Evolutionary conservation across 768 basidiomycete genomes (phyloP).

Genomic region (Lactarius tabidus): DNA sequence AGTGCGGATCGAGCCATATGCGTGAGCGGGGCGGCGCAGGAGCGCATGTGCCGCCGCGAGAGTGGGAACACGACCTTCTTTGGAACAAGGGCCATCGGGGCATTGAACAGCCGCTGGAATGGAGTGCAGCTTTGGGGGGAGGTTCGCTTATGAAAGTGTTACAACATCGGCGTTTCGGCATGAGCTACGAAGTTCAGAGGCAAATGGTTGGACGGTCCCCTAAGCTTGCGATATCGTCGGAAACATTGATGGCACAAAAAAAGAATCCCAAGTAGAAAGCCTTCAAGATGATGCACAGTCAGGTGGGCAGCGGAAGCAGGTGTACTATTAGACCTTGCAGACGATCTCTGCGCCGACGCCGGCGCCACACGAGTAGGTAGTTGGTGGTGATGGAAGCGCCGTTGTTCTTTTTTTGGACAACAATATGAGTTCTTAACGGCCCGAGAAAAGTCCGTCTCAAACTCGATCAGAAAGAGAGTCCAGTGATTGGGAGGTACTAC

Average conservation of each 20-base stretch:
- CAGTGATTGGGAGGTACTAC: not conserved
- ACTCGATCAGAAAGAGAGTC: conserved; percentile 3
- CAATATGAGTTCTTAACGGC: not conserved
- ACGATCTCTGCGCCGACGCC: not conserved
- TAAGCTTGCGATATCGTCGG: conserved; percentile 16
- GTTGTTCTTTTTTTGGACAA: not conserved
- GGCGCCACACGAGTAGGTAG: conserved; percentile 14
- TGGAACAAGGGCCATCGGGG: not conserved
- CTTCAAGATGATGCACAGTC: not conserved
- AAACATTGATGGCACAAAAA: conserved; percentile 2
- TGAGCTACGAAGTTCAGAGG: not conserved
- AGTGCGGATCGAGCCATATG: conserved; percentile 6
- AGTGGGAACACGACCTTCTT: not conserved
- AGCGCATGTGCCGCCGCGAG: not conserved
- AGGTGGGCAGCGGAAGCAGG: not conserved
- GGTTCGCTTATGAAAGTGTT: not conserved
- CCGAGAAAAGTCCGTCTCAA: conserved; percentile 16
- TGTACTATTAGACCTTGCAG: not conserved
- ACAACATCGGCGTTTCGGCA: conserved; percentile 1
- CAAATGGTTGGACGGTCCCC: not conserved
- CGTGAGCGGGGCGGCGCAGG: conserved; percentile 6
- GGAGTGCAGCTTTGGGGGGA: not conserved
- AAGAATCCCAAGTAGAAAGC: not conserved
- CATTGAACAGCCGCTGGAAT: conserved; percentile 6
- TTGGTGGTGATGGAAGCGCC: not conserved